These are phyloP conservation scores for Citrus mangshanensis DNA, from an alignment of 345 rosid species.

Conservation along the genomic window DNA sequence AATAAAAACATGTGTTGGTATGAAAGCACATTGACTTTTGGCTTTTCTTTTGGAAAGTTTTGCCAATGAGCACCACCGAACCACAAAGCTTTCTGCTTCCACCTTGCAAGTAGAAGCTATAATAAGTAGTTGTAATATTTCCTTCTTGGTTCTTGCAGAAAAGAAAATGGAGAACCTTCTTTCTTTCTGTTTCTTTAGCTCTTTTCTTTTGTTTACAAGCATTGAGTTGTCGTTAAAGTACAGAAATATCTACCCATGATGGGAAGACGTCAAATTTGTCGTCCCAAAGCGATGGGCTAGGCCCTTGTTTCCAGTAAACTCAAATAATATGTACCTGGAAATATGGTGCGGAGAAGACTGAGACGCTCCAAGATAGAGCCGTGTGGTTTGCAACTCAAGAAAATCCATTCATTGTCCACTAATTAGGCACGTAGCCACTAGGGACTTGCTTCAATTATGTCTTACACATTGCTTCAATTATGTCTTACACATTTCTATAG, in stretches of 20 bases:
- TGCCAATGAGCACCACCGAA: neutral
- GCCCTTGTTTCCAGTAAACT: conserved; percentile 24
- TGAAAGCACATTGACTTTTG: neutral
- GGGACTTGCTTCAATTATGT: neutral
- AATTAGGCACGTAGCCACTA: conserved; percentile 22
- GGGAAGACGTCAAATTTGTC: conserved; percentile 12
- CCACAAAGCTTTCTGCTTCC: neutral
- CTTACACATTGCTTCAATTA: neutral
- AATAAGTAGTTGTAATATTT: neutral
- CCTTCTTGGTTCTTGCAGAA: neutral
- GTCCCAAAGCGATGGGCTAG: conserved; percentile 17
- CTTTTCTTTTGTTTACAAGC: neutral
- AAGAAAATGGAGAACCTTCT: neutral
- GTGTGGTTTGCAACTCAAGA: conserved; percentile 59
- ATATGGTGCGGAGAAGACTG: conserved; percentile 36
- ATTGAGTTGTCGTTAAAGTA: neutral
- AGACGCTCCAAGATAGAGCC: neutral
- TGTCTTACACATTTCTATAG: neutral
- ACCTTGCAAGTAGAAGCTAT: neutral
- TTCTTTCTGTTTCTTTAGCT: neutral
- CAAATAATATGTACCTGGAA: conserved; percentile 31
- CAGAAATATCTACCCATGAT: conserved; percentile 11
- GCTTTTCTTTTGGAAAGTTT: neutral
- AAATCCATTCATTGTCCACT: conserved; percentile 10
- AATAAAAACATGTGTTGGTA: neutral